Percentiles rank a stretch among this genome's conserved stretches.
These are phyloP conservation scores for Prunella vulgaris DNA, from an alignment of 257 asterid species.

Conservation along the genomic window DNA sequence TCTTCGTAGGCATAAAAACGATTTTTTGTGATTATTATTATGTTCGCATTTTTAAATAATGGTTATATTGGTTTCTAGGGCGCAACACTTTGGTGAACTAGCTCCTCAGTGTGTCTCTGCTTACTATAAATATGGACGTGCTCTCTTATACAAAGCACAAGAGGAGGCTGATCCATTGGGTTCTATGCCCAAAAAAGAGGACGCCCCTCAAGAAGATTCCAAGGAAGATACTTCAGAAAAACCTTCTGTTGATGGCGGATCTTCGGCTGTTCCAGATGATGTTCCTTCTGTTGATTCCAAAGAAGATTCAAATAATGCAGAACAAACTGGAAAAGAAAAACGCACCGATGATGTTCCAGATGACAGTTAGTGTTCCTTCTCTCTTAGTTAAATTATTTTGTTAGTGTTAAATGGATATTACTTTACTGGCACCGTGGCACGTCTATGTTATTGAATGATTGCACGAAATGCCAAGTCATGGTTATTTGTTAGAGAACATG, in stretches of 20 bases:
- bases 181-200: slow-evolving; percentile 69
- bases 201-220: slow-evolving; percentile 47
- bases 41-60: not conserved
- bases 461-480: not conserved
- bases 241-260: slow-evolving; percentile 45
- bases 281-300: too few relatives aligned
- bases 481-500: not conserved
- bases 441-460: slow-evolving; percentile 2
- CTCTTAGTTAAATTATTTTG: not conserved
- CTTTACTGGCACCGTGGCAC: not conserved
- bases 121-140: slow-evolving; percentile 65
- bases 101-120: slow-evolving; percentile 80
- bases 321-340: slow-evolving; percentile 38
- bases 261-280: slow-evolving; percentile 60
- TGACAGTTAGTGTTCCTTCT: slow-evolving; percentile 35
- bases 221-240: slow-evolving; percentile 46
- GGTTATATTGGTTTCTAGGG: slow-evolving; percentile 39
- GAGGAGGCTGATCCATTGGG: slow-evolving; percentile 90
- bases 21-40: not conserved
- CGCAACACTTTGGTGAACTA: slow-evolving; percentile 77
- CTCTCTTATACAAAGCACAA: slow-evolving; percentile 73
- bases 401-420: not conserved
- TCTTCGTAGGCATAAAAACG: not conserved
- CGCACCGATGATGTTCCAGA: slow-evolving; percentile 30
- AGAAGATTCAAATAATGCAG: slow-evolving; percentile 38